A percentile compares a stretch with the other conserved stretches of the same genome.
Conservation (phyloP, 495 filamentous ascomycete species). For the Polyplosphaeria fusca region DNA sequence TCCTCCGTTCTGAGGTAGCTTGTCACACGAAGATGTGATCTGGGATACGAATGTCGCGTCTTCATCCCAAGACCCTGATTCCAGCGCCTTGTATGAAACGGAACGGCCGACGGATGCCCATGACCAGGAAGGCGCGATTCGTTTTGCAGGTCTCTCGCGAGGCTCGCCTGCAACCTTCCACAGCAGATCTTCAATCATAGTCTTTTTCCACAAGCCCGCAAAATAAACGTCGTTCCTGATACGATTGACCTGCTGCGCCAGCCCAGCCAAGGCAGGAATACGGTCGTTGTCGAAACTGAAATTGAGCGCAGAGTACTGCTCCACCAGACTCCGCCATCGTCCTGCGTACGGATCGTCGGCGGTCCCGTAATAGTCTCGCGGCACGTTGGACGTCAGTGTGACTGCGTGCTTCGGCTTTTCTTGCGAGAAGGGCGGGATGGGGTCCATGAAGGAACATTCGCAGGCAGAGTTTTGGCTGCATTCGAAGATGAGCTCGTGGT, state of each 20-base stretch:
- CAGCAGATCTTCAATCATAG: constrained; percentile 6
- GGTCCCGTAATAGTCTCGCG: background rate
- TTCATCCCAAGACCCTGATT: no score
- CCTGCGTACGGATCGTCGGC: background rate
- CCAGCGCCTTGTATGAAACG: no score
- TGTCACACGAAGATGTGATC: no score
- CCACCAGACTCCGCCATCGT: constrained; percentile 36
- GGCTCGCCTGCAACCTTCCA: background rate
- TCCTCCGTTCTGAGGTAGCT: no score
- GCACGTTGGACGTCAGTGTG: background rate
- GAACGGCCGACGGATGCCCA: constrained; percentile 45
- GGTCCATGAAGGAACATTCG: constrained; percentile 4
- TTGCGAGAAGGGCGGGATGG: background rate
- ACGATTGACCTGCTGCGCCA: constrained; percentile 22
- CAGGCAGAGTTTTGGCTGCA: constrained; percentile 8
- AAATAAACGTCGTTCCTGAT: constrained; percentile 1
- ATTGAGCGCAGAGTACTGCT: constrained; percentile 31
- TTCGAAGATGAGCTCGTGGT: constrained; percentile 30
- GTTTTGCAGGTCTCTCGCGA: constrained; percentile 13
- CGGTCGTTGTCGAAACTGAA: constrained; percentile 40
- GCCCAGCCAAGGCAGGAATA: constrained; percentile 40
- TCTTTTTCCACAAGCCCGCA: constrained; percentile 26
- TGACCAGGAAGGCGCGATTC: constrained; percentile 41
- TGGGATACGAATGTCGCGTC: no score
- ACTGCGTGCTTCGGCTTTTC: background rate